Conservation (phyloP, 1,284 basidiomycete genomes). For the Papiliotrema terrestris region DNA sequence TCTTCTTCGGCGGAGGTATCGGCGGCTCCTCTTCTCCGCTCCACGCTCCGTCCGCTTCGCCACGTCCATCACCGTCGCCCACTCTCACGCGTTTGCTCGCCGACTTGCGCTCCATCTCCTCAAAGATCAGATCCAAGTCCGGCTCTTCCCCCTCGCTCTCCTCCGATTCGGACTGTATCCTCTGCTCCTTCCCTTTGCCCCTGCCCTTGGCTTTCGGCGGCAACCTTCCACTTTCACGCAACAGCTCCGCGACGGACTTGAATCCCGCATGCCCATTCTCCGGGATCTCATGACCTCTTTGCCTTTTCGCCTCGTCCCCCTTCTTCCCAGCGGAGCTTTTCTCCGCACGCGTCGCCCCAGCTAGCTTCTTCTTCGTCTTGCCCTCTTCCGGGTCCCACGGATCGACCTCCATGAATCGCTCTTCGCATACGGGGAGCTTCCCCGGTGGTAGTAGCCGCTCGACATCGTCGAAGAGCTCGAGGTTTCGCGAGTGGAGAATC, state of each 20-base stretch:
- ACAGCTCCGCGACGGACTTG: constrained; percentile 39
- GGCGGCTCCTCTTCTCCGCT: no score
- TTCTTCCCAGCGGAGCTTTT: constrained; percentile 13
- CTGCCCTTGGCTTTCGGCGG: constrained; percentile 1
- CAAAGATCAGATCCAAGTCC: constrained; percentile 13
- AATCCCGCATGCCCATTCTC: constrained; percentile 44
- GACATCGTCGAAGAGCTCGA: constrained; percentile 91
- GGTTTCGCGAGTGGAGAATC: constrained; percentile 77
- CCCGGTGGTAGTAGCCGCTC: constrained; percentile 77
- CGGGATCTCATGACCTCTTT: constrained; percentile 39
- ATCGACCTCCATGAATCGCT: constrained; percentile 65
- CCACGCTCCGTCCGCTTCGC: no score
- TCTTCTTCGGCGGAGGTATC: constrained; percentile 1
- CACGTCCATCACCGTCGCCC: no score
- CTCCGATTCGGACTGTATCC: not conserved
- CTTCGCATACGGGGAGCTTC: constrained; percentile 69
- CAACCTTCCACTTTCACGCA: constrained; percentile 22
- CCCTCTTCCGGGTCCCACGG: constrained; percentile 42
- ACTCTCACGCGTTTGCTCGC: no score
- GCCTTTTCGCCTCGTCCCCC: constrained; percentile 14
- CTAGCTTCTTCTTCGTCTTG: constrained; percentile 23
- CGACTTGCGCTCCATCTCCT: no score
- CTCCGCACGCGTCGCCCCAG: constrained; percentile 12
- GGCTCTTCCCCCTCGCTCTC: constrained; percentile 15
- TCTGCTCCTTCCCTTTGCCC: constrained; percentile 6